These are phyloP conservation scores for Psilocybe subaeruginosa DNA, from an alignment of 768 basidiomycete genomes.

Conservation along the genomic window DNA sequence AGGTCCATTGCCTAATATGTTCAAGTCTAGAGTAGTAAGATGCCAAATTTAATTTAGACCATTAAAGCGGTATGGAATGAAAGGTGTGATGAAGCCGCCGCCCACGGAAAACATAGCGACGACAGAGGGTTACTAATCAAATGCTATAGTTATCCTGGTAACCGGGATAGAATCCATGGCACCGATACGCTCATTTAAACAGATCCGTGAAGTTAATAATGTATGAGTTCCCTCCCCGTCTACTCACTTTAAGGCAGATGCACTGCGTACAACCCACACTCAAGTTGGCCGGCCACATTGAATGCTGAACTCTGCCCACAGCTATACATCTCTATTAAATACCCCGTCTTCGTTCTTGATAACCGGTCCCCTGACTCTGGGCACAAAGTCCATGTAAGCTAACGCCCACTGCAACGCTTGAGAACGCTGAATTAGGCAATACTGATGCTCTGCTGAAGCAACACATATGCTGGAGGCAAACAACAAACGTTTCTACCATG, in stretches of 20 bases:
- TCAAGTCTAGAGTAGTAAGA: conserved; percentile 21
- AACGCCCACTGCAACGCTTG: no score
- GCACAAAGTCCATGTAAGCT: no score
- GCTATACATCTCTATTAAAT: not conserved
- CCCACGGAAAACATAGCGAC: not conserved
- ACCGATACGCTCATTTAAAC: conserved; percentile 11
- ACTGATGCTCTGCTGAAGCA: not conserved
- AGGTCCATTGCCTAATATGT: conserved; percentile 29
- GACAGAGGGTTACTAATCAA: conserved; percentile 3
- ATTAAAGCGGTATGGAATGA: not conserved
- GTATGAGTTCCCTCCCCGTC: not conserved
- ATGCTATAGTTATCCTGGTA: conserved; percentile 13
- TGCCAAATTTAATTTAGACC: not conserved
- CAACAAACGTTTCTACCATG: not conserved
- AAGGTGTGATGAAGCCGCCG: not conserved
- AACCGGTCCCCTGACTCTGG: no score
- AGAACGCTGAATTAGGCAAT: not conserved
- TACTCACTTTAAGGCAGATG: conserved; percentile 9
- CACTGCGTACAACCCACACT: not conserved
- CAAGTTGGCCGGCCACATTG: not conserved
- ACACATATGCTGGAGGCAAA: not conserved
- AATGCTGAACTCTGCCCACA: not conserved
- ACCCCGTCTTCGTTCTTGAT: no score
- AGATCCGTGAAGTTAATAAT: conserved; percentile 4
- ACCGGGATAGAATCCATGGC: conserved; percentile 14